phyloP scores from a whole-genome alignment of 495 filamentous ascomycete species.

The Penicillium coffeae region DNA sequence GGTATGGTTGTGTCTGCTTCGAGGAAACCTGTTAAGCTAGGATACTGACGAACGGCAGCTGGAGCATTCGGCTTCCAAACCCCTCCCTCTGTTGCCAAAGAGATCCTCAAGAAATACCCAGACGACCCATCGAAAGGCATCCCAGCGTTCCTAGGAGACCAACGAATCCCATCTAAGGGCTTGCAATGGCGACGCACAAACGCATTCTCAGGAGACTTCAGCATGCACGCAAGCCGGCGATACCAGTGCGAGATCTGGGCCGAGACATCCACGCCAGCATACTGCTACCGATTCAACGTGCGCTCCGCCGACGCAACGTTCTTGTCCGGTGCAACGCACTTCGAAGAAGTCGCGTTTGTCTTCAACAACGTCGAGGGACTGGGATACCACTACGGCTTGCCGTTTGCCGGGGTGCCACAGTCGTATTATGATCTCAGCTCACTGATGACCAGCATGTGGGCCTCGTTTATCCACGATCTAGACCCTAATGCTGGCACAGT shows the following conservation, averaged over 20 bases:
- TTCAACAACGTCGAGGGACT: slow-evolving; percentile 54
- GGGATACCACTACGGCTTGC: slow-evolving; percentile 48
- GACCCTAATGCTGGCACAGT: slow-evolving; percentile 43
- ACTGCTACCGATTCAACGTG: slow-evolving; percentile 62
- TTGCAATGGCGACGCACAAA: slow-evolving; percentile 49
- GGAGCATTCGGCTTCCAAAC: slow-evolving; percentile 29
- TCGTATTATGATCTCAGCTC: slow-evolving; percentile 43
- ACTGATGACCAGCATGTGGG: slow-evolving; percentile 54
- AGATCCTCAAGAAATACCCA: slow-evolving; percentile 48
- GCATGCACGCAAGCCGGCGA: slow-evolving; percentile 55
- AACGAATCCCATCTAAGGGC: slow-evolving; percentile 33
- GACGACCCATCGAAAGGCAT: slow-evolving; percentile 46
- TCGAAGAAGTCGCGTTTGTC: slow-evolving; percentile 58
- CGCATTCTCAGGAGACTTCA: slow-evolving; percentile 51
- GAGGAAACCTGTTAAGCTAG: background rate
- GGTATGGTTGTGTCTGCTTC: slow-evolving; percentile 15
- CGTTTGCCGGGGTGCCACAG: slow-evolving; percentile 44
- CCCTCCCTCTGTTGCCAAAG: slow-evolving; percentile 28
- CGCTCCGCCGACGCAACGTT: slow-evolving; percentile 34
- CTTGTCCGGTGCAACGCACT: slow-evolving; percentile 49
- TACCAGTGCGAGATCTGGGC: slow-evolving; percentile 52
- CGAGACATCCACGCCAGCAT: slow-evolving; percentile 42
- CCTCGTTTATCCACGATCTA: slow-evolving; percentile 48
- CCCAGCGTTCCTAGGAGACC: slow-evolving; percentile 39
- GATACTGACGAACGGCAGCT: slow-evolving; percentile 8